These are phyloP conservation scores for Fusarium brachygibbosum DNA, from an alignment of 2,329 filamentous ascomycete species.

Conservation along the genomic window DNA sequence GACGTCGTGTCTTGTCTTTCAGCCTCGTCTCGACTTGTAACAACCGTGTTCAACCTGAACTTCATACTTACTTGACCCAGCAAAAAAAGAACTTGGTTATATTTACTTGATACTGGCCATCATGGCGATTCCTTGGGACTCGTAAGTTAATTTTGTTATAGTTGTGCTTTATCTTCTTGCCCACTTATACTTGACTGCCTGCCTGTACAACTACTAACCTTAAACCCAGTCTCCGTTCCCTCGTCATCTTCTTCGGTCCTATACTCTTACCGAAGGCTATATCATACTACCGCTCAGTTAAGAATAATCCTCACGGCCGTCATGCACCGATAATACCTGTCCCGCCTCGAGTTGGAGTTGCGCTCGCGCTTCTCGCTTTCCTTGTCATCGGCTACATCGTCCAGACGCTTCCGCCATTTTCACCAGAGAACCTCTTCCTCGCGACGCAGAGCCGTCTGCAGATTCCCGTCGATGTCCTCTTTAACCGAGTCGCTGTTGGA, in stretches of 20 bases:
- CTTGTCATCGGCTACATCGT: slow-evolving; percentile 62
- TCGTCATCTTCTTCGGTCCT: slow-evolving; percentile 76
- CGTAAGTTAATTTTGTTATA: slow-evolving; percentile 37
- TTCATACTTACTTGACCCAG: not conserved
- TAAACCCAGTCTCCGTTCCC: slow-evolving; percentile 63
- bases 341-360: slow-evolving; percentile 65
- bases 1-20: slow-evolving; percentile 44
- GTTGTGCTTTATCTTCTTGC: not conserved
- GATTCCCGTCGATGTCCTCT: slow-evolving; percentile 86
- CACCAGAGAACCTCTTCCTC: slow-evolving; percentile 85
- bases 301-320: slow-evolving; percentile 59
- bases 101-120: slow-evolving; percentile 20
- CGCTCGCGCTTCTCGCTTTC: slow-evolving; percentile 71
- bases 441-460: slow-evolving; percentile 84
- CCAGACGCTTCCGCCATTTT: slow-evolving; percentile 75
- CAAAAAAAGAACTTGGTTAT: not conserved
- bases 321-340: slow-evolving; percentile 68
- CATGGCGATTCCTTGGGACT: slow-evolving; percentile 51
- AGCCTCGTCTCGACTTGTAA: slow-evolving; percentile 35
- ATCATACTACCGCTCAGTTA: slow-evolving; percentile 71
- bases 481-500: slow-evolving; percentile 76
- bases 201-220: slow-evolving; percentile 24
- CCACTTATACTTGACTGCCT: slow-evolving; percentile 21
- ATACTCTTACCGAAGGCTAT: slow-evolving; percentile 77
- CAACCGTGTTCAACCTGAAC: slow-evolving; percentile 38